These are phyloP conservation scores for Fusarium avenaceum DNA, from an alignment of 2,329 filamentous ascomycete species.

Conservation along the genomic window DNA sequence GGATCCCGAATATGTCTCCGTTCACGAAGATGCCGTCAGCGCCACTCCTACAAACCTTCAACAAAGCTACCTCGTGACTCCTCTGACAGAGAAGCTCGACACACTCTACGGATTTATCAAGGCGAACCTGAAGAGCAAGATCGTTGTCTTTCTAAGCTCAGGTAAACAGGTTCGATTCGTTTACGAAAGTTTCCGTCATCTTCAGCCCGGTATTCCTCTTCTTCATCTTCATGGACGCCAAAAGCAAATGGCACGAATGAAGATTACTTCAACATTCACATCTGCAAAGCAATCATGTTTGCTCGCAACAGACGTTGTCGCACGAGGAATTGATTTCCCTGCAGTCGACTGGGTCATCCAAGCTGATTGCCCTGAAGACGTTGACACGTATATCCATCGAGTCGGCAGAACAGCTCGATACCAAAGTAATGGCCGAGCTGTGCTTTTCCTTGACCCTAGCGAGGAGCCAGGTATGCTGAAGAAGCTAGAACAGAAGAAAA, in stretches of 20 bases:
- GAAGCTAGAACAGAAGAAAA: slow-evolving; percentile 87
- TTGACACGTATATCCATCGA: slow-evolving; percentile 97
- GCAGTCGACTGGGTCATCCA: slow-evolving; percentile 99
- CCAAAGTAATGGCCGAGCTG: slow-evolving; percentile 86
- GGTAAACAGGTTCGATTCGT: slow-evolving; percentile 97
- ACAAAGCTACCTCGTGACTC: slow-evolving; percentile 91
- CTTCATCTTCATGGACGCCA: slow-evolving; percentile 94
- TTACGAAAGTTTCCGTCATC: slow-evolving; percentile 90
- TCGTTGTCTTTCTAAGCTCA: slow-evolving; percentile 93
- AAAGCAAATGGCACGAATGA: slow-evolving; percentile 88
- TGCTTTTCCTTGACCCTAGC: slow-evolving; percentile 90
- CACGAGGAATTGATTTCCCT: slow-evolving; percentile 94
- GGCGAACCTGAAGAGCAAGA: slow-evolving; percentile 91
- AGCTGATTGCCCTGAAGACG: slow-evolving; percentile 95
- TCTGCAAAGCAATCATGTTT: slow-evolving; percentile 86
- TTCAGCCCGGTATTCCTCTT: slow-evolving; percentile 93
- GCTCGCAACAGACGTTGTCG: slow-evolving; percentile 95
- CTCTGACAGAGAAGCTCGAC: slow-evolving; percentile 89
- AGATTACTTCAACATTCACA: slow-evolving; percentile 88
- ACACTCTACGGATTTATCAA: slow-evolving; percentile 94
- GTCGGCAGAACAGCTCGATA: slow-evolving; percentile 96
- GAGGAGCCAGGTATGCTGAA: slow-evolving; percentile 94
- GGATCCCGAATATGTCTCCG: slow-evolving; percentile 94
- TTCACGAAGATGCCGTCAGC: slow-evolving; percentile 83
- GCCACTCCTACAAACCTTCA: slow-evolving; percentile 88